Base-by-base conservation (phyloP, 805 yeast species). In the Zygosaccharomyces kombuchaensis region DNA sequence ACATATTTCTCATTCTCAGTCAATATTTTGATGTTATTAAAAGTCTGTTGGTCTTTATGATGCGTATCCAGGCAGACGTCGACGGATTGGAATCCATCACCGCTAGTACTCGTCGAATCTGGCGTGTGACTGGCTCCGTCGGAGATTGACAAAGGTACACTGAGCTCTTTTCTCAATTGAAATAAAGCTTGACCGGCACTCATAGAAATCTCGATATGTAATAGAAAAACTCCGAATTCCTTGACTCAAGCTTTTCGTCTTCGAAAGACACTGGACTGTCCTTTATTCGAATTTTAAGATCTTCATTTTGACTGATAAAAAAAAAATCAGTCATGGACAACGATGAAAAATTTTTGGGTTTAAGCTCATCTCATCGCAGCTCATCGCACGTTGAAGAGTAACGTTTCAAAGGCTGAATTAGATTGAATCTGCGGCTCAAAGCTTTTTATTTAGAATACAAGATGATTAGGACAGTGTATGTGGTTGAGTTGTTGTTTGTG, bases 391-490 rank as follows among this genome's bases (percentile, higher is more conserved):
- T 26, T 9, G 21, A 37, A 27, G 16, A 16, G 9, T 12, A 38
- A n/a, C 13, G 27, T 31, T n/a, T 14, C 13, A n/a, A 6, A 35
- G 16, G 27, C 21, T 38, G n/a, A 38, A 16, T 19, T 13, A 25
- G 16, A 25, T 38, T 21, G 14, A 27, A 27, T 27, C 9, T 12
- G 29, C 14, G 14, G 22, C 19, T 14, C 31, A 7, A 17, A 7
- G n/a, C 9, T 3, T 13, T 9, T 6, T 3, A 22, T 16, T 22
- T 16, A 38, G n/a, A 31, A 7, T 17, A 8, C 31, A 50, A 41
- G 13, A 67, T 67, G 71, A 62, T 67, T 46, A 65, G 67, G 57
- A 63, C 69, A 34, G 62, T 65, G 67, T 63, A 64, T 47, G 68
- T 63, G 13, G 8, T 26, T 5, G 9, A 9, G 7, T 26, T 5